Base-by-base conservation (phyloP, 2,329 filamentous ascomycete species). In the Nothophaeocryptopus gaeumannii region DNA sequence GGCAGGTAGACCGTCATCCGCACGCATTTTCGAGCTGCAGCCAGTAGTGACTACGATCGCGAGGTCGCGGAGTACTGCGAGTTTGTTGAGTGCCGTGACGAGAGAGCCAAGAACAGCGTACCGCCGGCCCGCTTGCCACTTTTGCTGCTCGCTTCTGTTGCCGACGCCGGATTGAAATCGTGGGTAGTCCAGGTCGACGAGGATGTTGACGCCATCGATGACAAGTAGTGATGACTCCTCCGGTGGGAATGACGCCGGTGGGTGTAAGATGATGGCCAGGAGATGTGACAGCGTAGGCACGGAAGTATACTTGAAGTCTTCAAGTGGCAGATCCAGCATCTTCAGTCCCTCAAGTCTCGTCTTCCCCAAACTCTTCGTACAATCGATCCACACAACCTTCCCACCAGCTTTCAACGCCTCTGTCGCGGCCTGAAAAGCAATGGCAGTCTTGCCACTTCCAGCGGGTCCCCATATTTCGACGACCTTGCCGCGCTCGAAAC, bases 401-500 rank as follows among this genome's bases (percentile, higher is more conserved):
- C 80, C 72, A 39, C 81, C 81, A 53, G 77, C 73, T 45, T 70
- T 72, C 42, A 95, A 69, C 13, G 83, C 81, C 66, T 80, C 83
- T 10, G 80, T 78, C 7, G 53, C 47, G 45, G 45, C 48, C 29
- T 54, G 36, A 31, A 45, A 15, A 87, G 85, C 87, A 60, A 96
- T 74, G 10, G 85, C 78, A 3, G 89, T 95, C 75, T 95, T 96
- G 29, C 91, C 92, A 20, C 81, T 81, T 1, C 90, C 91, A 8
- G 89, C 86, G 9, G 91, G 89, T 0, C 92, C 92, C 80, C 88
- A 95, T 42, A 96, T 73, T 69, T 97, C 92, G 3, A 87, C 88
- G 36, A 96, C 78, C 67, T 89, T 87, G 11, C 90, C 89, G 49
- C 84, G 81, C 53, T 79, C 79, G 40, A 95, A 75, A 3, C 89